These are phyloP conservation scores for Glarea lozoyensis DNA, from an alignment of 495 filamentous ascomycete genomes.

Conservation along the genomic window DNA sequence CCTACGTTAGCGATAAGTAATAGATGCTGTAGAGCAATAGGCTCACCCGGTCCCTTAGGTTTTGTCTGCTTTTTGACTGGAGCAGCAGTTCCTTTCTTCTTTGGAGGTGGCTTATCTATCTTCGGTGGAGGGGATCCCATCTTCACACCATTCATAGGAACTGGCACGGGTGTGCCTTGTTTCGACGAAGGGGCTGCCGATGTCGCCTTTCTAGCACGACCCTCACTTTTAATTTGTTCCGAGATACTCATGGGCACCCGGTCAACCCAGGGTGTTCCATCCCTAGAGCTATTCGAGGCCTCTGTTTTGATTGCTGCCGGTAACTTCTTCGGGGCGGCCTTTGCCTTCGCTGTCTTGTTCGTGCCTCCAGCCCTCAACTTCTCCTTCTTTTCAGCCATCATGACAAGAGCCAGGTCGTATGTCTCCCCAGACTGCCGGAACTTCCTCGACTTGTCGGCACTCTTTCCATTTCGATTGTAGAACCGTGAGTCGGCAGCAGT, in stretches of 20 bases:
- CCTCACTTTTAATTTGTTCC: conserved; percentile 17
- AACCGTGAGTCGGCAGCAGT: conserved; percentile 17
- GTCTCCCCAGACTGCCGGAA: conserved; percentile 16
- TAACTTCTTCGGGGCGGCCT: background rate
- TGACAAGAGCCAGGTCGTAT: conserved; percentile 7
- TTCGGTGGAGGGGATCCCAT: conserved; percentile 1
- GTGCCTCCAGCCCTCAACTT: background rate
- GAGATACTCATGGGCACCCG: conserved; percentile 13
- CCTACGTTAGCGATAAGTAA: background rate
- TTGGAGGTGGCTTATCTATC: background rate
- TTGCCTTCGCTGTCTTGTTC: conserved; percentile 6
- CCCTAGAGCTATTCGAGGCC: conserved; percentile 11
- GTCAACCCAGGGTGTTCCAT: conserved; percentile 10
- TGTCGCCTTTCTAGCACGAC: conserved; percentile 9
- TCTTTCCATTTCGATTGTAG: conserved; percentile 18
- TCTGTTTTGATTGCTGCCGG: conserved; percentile 6
- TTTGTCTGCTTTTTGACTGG: conserved; percentile 6
- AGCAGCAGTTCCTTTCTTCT: conserved; percentile 17
- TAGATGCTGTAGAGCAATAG: background rate
- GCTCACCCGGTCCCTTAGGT: conserved; percentile 3
- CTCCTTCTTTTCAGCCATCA: conserved; percentile 13
- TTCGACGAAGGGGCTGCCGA: conserved; percentile 9
- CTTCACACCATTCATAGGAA: conserved; percentile 5
- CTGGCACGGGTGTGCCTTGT: conserved; percentile 4
- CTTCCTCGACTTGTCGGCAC: conserved; percentile 9